Conservation (phyloP, 2,329 filamentous ascomycete genomes). For the Trichothecium roseum region DNA sequence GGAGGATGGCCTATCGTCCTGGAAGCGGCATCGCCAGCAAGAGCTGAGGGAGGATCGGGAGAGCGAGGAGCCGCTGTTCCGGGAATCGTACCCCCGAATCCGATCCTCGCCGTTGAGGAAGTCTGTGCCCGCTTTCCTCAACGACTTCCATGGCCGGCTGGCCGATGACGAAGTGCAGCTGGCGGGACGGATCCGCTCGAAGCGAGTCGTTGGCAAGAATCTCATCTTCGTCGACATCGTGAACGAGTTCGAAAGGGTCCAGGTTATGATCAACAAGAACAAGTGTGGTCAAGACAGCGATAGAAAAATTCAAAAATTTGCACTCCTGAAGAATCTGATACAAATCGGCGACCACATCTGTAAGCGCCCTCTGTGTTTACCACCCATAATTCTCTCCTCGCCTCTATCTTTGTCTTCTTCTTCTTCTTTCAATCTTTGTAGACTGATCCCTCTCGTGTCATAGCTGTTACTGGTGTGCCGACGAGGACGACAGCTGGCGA, state of each 20-base stretch:
- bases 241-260: conserved; percentile 61
- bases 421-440: conserved; percentile 9
- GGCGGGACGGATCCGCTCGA: conserved; percentile 59
- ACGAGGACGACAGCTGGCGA: conserved; percentile 63
- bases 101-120: conserved; percentile 14
- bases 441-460: conserved; percentile 14
- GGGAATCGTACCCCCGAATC: conserved; percentile 24
- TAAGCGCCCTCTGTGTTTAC: conserved; percentile 34
- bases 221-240: conserved; percentile 77
- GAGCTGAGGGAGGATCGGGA: conserved; percentile 20
- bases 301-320: conserved; percentile 34
- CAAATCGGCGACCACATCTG: conserved; percentile 77
- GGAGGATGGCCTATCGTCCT: conserved; percentile 17
- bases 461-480: conserved; percentile 61
- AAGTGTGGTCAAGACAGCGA: conserved; percentile 25
- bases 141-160: conserved; percentile 14
- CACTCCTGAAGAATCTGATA: conserved; percentile 52
- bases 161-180: conserved; percentile 19
- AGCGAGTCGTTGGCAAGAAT: conserved; percentile 63
- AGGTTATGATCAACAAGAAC: conserved; percentile 64
- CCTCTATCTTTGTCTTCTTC: too few species aligned
- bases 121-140: conserved; percentile 23
- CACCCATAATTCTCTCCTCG: too few species aligned
- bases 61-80: conserved; percentile 22
- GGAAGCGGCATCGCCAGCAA: conserved; percentile 23